phyloP scores from a whole-genome alignment of 2,329 filamentous ascomycete species.

The Fusarium longipes region DNA sequence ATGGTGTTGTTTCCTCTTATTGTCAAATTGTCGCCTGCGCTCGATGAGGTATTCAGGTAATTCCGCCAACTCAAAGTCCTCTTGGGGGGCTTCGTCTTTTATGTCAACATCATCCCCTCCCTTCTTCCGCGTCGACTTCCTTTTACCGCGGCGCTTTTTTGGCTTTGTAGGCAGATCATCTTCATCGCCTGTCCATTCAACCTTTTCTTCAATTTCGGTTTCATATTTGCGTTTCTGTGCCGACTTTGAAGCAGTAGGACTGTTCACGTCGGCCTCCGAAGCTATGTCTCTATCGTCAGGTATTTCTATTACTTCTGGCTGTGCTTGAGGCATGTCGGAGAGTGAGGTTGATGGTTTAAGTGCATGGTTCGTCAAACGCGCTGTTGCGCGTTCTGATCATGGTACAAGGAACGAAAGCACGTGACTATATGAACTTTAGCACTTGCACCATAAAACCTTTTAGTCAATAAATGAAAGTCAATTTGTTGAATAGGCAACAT shows the following conservation, averaged over 20 bases:
- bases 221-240: constrained; percentile 54
- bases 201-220: constrained; percentile 55
- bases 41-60: constrained; percentile 75
- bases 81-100: constrained; percentile 53
- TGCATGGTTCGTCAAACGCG: constrained; percentile 19
- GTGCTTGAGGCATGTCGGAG: constrained; percentile 27
- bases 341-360: not conserved
- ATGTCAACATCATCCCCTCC: constrained; percentile 43
- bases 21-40: constrained; percentile 77
- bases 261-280: constrained; percentile 36
- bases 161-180: constrained; percentile 68
- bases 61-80: constrained; percentile 55
- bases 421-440: constrained; percentile 19
- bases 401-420: constrained; percentile 39
- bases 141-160: constrained; percentile 53
- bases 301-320: constrained; percentile 44
- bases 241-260: constrained; percentile 10
- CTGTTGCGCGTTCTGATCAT: constrained; percentile 20
- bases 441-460: not conserved
- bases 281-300: constrained; percentile 40
- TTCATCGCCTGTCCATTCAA: constrained; percentile 69
- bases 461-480: not conserved
- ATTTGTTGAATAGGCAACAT: no score
- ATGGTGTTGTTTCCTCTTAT: constrained; percentile 66
- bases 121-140: constrained; percentile 48